These are phyloP conservation scores for Vitis hybrid DNA, from an alignment of 177 flowering plant genomes.

Conservation along the genomic window DNA sequence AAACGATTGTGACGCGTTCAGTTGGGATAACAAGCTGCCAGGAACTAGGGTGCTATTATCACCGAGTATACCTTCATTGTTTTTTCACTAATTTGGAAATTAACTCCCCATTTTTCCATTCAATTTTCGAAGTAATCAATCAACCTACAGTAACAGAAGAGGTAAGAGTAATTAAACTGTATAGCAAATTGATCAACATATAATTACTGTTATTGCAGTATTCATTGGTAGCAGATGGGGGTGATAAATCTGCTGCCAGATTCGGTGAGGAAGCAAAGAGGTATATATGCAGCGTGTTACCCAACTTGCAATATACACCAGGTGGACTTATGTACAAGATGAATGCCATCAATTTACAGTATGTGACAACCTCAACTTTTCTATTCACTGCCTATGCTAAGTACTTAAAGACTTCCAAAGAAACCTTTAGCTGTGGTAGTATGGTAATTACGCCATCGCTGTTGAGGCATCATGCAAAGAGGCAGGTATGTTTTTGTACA, in stretches of 20 bases:
- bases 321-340: conserved; percentile 22
- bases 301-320: conserved; percentile 14
- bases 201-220: background rate
- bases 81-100: background rate
- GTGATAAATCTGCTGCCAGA: background rate
- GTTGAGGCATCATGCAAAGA: conserved; percentile 10
- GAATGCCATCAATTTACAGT: conserved; percentile 16
- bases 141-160: too few relatives aligned
- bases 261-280: conserved; percentile 5
- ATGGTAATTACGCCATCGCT: conserved; percentile 6
- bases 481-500: background rate
- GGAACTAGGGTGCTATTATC: background rate
- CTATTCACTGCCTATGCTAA: conserved; percentile 12
- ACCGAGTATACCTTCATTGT: background rate
- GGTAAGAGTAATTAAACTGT: background rate
- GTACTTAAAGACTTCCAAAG: conserved; percentile 4
- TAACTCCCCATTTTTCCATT: too few relatives aligned
- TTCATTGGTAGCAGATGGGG: background rate
- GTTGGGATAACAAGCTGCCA: background rate
- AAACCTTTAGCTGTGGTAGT: conserved; percentile 15
- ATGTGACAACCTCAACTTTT: conserved; percentile 18
- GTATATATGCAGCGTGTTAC: conserved; percentile 14
- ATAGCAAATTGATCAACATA: background rate
- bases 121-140: too few relatives aligned
- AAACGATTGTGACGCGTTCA: background rate